Conservation (phyloP, 2,329 filamentous ascomycete species). For the Penicillium palitans region DNA sequence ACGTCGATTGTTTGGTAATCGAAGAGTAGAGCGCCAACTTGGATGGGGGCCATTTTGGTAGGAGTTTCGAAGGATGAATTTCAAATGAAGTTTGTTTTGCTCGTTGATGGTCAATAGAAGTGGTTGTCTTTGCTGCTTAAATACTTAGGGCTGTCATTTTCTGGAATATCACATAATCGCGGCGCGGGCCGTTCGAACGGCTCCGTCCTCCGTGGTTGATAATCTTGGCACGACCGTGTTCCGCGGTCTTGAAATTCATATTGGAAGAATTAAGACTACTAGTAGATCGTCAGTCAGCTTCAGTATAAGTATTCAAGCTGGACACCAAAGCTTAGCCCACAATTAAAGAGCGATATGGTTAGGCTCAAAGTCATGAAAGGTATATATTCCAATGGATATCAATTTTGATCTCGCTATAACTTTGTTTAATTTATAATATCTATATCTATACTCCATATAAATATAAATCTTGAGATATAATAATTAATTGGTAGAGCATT, state of each 20-base stretch:
- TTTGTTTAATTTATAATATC: too few species aligned
- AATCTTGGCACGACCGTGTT: background rate
- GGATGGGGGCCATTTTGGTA: slow-evolving; percentile 22
- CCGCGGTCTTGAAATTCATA: background rate
- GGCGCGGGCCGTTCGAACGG: background rate
- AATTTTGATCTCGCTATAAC: too few species aligned
- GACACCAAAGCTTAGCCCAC: background rate
- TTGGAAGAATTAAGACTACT: background rate
- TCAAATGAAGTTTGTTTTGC: background rate
- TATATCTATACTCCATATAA: too few species aligned
- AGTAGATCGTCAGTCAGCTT: background rate
- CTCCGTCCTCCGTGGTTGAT: background rate
- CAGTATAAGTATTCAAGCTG: background rate
- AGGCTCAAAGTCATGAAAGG: too few species aligned
- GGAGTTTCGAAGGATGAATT: background rate
- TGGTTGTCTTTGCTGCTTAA: background rate
- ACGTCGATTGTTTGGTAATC: slow-evolving; percentile 40
- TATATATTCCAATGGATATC: too few species aligned
- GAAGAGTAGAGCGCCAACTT: slow-evolving; percentile 31
- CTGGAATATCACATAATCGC: background rate
- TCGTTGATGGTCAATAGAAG: background rate
- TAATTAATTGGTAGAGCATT: too few species aligned
- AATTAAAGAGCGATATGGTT: too few species aligned
- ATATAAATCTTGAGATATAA: too few species aligned
- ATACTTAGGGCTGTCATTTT: background rate